Evolutionary conservation across 2,329 filamentous ascomycete genomes (phyloP), one percentile per base, ranked within the genome.

Genomic region (Tolypocladium tropicale): DNA sequence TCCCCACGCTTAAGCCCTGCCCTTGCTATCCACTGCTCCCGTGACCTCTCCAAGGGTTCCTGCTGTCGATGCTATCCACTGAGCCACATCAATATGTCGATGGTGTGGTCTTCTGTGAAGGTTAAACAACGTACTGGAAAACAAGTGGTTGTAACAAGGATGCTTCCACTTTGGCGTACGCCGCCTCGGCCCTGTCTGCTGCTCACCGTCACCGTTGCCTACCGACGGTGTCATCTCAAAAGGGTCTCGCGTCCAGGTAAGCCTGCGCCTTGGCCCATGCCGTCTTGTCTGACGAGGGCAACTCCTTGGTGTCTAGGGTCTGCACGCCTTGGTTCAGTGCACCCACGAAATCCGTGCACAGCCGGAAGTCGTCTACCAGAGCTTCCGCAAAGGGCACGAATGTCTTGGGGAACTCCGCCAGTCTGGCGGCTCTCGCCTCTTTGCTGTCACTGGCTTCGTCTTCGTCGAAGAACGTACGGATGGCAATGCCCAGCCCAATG

Each of bases 381-480:
- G 82, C 71, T 41, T 79, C 76, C 12, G 82, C 81, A 62, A 76
- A 80, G 2, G 84, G 83, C n/a, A 86, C 76, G 62, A 76, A 83
- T 16, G 69, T 75, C 53, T 65, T 67, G 2, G 79, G 77, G 64
- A 85, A 85, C 7, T 72, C 70, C n/a, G 70, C 60, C 57, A 79
- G 76, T 56, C 78, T 77, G 4, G 64, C 61, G 25, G 72, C 68
- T 52, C 76, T 75, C 55, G 72, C 66, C 54, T 80, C 76, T 3
- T 70, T 71, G 11, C 80, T 76, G 58, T 88, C 80, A 10, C 76
- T 72, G 23, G 79, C 77, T 53, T 82, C 79, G 52, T 91, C 76
- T 57, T 91, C 88, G 62, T 90, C 87, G 25, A 90, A 79, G 66
- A 89, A 89, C 10, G 87, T 90, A 70, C 90, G 89, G 43, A 91